Base-by-base conservation (phyloP, 2,329 filamentous ascomycete genomes). In the Venturia carpophila region DNA sequence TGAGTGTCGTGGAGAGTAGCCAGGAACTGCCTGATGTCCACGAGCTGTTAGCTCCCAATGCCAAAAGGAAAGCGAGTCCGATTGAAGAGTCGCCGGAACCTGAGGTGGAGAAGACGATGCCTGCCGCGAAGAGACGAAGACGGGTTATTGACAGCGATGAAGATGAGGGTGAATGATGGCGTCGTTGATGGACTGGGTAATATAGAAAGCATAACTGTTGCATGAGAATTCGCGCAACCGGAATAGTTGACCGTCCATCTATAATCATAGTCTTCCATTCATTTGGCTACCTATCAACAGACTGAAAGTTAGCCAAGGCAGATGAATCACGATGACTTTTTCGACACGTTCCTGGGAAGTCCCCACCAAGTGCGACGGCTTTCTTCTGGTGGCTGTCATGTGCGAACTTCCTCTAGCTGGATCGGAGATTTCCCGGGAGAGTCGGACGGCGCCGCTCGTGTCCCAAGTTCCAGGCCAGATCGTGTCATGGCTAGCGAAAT, bases 61-160 rank as follows among this genome's bases (percentile, higher is more conserved):
- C 13, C 4, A 63, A 52, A 30, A 42, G 45, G 27, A 63, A 52
- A 37, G 21, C 42, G n/a, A 39, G 21, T 34, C 34, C 34, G 7
- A 42, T 61, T 43, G n/a, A 27, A 17, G 21, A 55, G 9, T 41
- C 62, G 21, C 21, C 62, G 9, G 60, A 61, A 17, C 34, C 60
- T 61, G 49, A 34, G 63, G 39, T 24, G 49, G 49, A 52, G 52
- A 58, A 45, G 49, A 41, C 30, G n/a, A 24, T 41, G 27, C 37
- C 49, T 19, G 63, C 13, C 15, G 47, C 37, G 34, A 62, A 65
- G 64, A 43, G 64, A 34, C 37, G 60, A 17, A 45, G 64, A 42
- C 42, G 42, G 24, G 42, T 45, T 39, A 60, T 63, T 19, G 58
- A 45, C 13, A 68, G 65, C 47, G 66, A 75, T 73, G 63, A 71